Evolutionary conservation across 2,329 filamentous ascomycete genomes (phyloP).

Genomic region (Nakataea oryzae): DNA sequence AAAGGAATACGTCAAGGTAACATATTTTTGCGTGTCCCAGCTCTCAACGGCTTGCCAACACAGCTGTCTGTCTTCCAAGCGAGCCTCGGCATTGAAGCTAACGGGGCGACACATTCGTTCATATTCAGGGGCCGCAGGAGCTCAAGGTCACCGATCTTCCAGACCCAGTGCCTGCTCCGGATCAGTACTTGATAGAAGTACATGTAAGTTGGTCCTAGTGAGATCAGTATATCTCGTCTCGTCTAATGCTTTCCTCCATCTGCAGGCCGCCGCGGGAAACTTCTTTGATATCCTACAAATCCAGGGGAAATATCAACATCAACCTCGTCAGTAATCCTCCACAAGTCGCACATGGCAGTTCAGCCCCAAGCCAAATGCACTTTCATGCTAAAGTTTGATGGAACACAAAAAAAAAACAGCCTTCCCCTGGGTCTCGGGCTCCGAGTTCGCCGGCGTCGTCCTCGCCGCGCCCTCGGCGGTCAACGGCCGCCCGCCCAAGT

Average conservation of each 20-base stretch:
- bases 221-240: no score
- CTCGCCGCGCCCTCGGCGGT: constrained; percentile 49
- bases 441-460: constrained; percentile 66
- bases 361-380: neutral
- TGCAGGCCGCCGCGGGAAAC: constrained; percentile 67
- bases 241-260: neutral
- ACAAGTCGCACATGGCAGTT: neutral
- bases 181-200: constrained; percentile 80
- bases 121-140: constrained; percentile 59
- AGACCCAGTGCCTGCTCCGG: constrained; percentile 57
- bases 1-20: constrained; percentile 22
- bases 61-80: neutral
- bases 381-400: constrained; percentile 1
- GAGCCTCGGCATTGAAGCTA: neutral
- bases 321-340: constrained; percentile 46
- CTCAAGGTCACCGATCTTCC: constrained; percentile 66
- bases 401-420: constrained; percentile 24
- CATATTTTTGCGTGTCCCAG: constrained; percentile 1
- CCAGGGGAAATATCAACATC: constrained; percentile 89
- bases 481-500: constrained; percentile 38
- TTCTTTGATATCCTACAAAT: constrained; percentile 97
- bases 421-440: constrained; percentile 78
- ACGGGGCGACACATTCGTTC: no score
- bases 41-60: neutral
- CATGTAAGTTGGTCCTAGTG: constrained; percentile 26